A percentile compares a stretch with the other conserved stretches of the same genome.
These are phyloP conservation scores for Tausonia pullulans DNA, from an alignment of 1,284 basidiomycete species.

Conservation along the genomic window DNA sequence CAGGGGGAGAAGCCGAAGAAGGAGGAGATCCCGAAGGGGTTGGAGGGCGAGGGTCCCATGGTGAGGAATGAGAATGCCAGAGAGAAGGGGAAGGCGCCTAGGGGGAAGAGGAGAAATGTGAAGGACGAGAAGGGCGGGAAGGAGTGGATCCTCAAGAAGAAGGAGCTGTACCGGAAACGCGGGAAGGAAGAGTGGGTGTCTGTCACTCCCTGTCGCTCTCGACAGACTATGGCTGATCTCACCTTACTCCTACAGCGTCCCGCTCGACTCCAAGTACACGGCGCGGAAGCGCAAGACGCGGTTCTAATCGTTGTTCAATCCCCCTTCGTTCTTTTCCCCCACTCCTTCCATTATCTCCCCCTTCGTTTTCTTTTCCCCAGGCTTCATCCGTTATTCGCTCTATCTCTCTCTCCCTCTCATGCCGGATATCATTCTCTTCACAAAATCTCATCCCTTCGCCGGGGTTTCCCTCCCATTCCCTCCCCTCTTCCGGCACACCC, in stretches of 20 bases:
- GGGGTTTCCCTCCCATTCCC: neutral
- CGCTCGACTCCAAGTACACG: slow-evolving; percentile 37
- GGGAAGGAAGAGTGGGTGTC: slow-evolving; percentile 40
- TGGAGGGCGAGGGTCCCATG: slow-evolving; percentile 49
- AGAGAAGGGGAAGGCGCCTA: slow-evolving; percentile 22
- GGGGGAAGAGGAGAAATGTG: slow-evolving; percentile 21
- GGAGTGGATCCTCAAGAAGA: slow-evolving; percentile 47
- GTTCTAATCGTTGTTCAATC: slow-evolving; percentile 28
- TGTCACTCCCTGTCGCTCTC: neutral
- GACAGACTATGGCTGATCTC: neutral
- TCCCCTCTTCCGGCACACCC: neutral
- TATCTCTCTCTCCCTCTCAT: neutral
- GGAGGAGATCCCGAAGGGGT: slow-evolving; percentile 54
- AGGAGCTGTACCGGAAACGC: slow-evolving; percentile 43
- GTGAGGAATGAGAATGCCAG: slow-evolving; percentile 30
- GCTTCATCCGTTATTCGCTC: too few relatives aligned
- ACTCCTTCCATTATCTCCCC: neutral
- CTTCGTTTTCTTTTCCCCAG: neutral
- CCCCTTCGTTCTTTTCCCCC: neutral
- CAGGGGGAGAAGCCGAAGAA: slow-evolving; percentile 23
- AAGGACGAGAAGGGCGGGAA: slow-evolving; percentile 33
- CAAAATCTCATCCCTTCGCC: neutral
- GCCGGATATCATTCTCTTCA: neutral
- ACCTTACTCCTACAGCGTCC: slow-evolving; percentile 26
- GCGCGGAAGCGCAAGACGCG: slow-evolving; percentile 34